Conservation (phyloP, 2,329 filamentous ascomycete species). For the Aspergillus persii region DNA sequence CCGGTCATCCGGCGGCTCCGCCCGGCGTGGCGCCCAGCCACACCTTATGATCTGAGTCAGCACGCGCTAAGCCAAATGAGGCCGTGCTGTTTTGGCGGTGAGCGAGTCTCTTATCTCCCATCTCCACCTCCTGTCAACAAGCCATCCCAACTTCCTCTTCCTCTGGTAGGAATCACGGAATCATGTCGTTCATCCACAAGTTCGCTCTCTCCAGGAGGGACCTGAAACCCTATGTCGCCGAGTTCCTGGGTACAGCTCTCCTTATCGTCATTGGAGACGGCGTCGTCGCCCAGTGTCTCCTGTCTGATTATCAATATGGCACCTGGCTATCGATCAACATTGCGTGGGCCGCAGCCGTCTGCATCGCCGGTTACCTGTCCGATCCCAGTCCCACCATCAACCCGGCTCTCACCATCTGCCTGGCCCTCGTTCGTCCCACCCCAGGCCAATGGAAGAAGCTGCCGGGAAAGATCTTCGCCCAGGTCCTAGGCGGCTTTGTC, state of each 20-base stretch:
- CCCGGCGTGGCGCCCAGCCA: not conserved
- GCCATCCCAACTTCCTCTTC: not conserved
- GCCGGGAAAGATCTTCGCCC: slow-evolving; percentile 27
- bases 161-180: not conserved
- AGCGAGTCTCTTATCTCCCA: not conserved
- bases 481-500: slow-evolving; percentile 31
- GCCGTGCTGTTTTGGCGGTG: not conserved
- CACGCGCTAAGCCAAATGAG: not conserved
- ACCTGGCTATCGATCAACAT: slow-evolving; percentile 36
- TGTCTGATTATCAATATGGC: slow-evolving; percentile 33
- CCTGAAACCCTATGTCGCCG: slow-evolving; percentile 27
- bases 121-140: not conserved
- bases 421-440: slow-evolving; percentile 28
- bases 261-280: slow-evolving; percentile 33
- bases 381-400: slow-evolving; percentile 30
- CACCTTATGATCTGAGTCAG: not conserved
- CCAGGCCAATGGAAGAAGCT: slow-evolving; percentile 27
- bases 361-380: slow-evolving; percentile 26
- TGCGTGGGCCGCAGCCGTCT: slow-evolving; percentile 31
- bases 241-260: slow-evolving; percentile 33
- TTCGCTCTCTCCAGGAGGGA: slow-evolving; percentile 13
- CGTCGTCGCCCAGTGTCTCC: slow-evolving; percentile 31
- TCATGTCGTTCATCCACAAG: slow-evolving; percentile 11
- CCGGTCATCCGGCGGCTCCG: not conserved
- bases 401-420: slow-evolving; percentile 25